phyloP scores from a whole-genome alignment of 495 filamentous ascomycete species.

The Podospora fimiseda region DNA sequence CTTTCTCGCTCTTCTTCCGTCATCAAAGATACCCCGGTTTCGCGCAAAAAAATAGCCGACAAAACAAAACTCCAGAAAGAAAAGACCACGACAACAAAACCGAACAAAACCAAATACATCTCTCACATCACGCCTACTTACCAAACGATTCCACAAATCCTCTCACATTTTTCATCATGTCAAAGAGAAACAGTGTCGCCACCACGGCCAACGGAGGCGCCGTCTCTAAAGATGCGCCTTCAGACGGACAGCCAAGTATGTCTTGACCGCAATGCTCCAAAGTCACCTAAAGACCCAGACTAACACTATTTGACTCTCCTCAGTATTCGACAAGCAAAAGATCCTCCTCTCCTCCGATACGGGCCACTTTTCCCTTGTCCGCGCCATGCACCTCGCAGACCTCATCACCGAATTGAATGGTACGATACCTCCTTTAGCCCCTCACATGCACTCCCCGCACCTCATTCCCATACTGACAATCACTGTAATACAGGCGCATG shows the following conservation, averaged over 20 bases:
- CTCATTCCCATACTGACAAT: neutral
- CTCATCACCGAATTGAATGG: slow-evolving; percentile 94
- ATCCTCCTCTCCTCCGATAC: slow-evolving; percentile 67
- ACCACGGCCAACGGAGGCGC: slow-evolving; percentile 34
- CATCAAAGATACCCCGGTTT: neutral
- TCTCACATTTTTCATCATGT: slow-evolving; percentile 30
- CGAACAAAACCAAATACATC: neutral
- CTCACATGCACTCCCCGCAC: neutral
- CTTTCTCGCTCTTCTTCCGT: neutral
- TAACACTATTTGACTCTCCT: slow-evolving; percentile 1
- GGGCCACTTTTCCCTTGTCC: slow-evolving; percentile 63
- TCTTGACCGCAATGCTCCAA: too few relatives aligned
- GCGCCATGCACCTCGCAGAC: slow-evolving; percentile 89
- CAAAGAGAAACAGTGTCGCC: slow-evolving; percentile 39
- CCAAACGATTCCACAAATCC: too few relatives aligned
- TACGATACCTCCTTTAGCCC: slow-evolving; percentile 24
- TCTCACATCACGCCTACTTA: too few relatives aligned
- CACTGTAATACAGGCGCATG: slow-evolving; percentile 54
- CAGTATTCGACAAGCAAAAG: slow-evolving; percentile 80
- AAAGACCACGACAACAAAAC: neutral
- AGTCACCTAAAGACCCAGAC: neutral
- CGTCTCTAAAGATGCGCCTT: slow-evolving; percentile 27
- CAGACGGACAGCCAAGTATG: slow-evolving; percentile 28
- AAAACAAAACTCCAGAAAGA: neutral
- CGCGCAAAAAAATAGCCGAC: neutral